Evolutionary conservation across 192 early-diverging fungal species (phyloP).

Genomic region (Glomus cerebriforme): DNA sequence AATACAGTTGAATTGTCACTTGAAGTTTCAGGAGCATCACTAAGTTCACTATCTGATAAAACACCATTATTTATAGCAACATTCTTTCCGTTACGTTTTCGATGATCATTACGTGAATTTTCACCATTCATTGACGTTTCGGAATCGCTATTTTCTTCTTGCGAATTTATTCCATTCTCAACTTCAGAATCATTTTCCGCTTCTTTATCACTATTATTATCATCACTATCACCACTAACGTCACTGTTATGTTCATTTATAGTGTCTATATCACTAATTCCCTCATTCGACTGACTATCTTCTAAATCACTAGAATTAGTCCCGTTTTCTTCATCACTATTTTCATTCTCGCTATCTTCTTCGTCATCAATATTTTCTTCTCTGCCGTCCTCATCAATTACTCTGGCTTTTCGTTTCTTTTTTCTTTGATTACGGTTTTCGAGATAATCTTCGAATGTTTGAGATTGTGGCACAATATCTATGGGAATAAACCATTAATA

Average conservation of each 20-base stretch:
- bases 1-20: not conserved
- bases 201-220: constrained; percentile 16
- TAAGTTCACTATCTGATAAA: constrained; percentile 16
- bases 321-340: constrained; percentile 33
- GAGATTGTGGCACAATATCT: not conserved
- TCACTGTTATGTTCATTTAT: constrained; percentile 23
- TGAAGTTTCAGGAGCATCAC: constrained; percentile 15
- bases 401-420: not conserved
- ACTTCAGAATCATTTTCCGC: constrained; percentile 19
- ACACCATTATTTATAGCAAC: not conserved
- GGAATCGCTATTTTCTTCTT: not conserved
- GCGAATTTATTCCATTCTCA: constrained; percentile 17
- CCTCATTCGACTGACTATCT: not conserved
- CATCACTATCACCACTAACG: constrained; percentile 29
- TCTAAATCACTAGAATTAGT: constrained; percentile 25
- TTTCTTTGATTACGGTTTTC: not conserved
- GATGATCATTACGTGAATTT: not conserved
- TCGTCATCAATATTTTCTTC: constrained; percentile 35
- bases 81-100: not conserved
- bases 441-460: not conserved
- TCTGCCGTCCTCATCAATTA: not conserved
- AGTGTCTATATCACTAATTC: not conserved
- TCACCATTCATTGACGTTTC: not conserved
- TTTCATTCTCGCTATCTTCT: constrained; percentile 40
- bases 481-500: not conserved